Evolutionary conservation across 805 yeast species (phyloP), one percentile per base, ranked within the genome.

Genomic region (Saccharomycopsis microspora): DNA sequence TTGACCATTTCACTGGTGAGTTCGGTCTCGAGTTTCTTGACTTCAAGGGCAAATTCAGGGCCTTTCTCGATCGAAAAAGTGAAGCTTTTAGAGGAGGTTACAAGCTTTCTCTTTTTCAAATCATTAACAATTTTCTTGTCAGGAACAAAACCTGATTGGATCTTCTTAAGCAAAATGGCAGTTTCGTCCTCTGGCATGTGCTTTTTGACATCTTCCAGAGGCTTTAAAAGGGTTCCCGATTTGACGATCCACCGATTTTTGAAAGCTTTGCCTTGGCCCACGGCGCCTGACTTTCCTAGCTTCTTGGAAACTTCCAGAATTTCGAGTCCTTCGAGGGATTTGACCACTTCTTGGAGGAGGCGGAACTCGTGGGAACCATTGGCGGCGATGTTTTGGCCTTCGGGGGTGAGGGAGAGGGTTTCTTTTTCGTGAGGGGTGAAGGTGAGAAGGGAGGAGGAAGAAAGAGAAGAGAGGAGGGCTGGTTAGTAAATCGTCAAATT

Each of bases 191-290:
- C 67, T 36, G 88, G 87, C 47, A 72, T 64, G 10, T 62, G 57
- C 39, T 67, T 69, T 43, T 70, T 66, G 33, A 81, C 70, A 54
- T 78, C 66, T 1, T 63, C 68, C 45, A 61, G 76, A 32, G 85
- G 63, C 44, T 85, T 76, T 57, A 90, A 74, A 59, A 74, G 78
- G 57, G 85, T 95, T 49, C 90, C 94, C 50, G 82, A 85, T 64
- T 94, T 93, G 54, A 76, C 69, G 58, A 93, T 81, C 99, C 99
- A 93, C 39, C 95, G 94, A 64, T 89, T 89, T 67, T 88, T 90
- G 76, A 93, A 94, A 11, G 97, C 99, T 60, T 89, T 81, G 57
- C 95, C 95, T 69, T 93, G 98, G 54, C 98, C 99, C 55, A 90
- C 74, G 57, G 82, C 81, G 54, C 97, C 97, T 51, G 78, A 78